phyloP scores from a whole-genome alignment of 148 eudicot genomes.

The Polygonum maritimum region DNA sequence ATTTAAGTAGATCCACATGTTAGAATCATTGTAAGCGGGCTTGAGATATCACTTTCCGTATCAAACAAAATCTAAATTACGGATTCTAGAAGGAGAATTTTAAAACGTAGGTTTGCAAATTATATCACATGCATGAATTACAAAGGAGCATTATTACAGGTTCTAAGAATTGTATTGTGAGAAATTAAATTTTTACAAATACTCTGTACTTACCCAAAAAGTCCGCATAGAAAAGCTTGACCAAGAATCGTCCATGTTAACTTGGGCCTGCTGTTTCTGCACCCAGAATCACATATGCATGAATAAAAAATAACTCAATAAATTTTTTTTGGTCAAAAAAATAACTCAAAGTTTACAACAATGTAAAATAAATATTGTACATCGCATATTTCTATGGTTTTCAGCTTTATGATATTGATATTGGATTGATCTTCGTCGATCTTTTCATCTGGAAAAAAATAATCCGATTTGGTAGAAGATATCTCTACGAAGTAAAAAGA shows the following conservation, averaged over 20 bases:
- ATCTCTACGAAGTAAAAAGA: neutral
- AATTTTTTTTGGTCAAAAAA: neutral
- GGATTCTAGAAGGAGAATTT: neutral
- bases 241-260: constrained; percentile 11
- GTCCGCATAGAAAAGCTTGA: constrained; percentile 20
- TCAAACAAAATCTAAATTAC: neutral
- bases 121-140: too few species aligned
- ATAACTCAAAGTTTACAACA: neutral
- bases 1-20: too few species aligned
- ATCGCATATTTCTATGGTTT: too few species aligned
- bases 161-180: neutral
- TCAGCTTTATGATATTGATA: neutral
- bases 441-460: neutral
- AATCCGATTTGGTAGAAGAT: too few species aligned
- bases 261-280: constrained; percentile 6
- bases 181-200: neutral
- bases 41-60: too few species aligned
- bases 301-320: neutral
- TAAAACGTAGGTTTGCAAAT: too few species aligned
- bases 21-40: too few species aligned
- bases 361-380: too few species aligned
- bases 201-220: constrained; percentile 35
- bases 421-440: neutral
- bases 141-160: neutral
- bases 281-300: neutral